These are phyloP conservation scores for Hyaloscypha bicolor DNA, from an alignment of 495 filamentous ascomycete species.

Conservation along the genomic window DNA sequence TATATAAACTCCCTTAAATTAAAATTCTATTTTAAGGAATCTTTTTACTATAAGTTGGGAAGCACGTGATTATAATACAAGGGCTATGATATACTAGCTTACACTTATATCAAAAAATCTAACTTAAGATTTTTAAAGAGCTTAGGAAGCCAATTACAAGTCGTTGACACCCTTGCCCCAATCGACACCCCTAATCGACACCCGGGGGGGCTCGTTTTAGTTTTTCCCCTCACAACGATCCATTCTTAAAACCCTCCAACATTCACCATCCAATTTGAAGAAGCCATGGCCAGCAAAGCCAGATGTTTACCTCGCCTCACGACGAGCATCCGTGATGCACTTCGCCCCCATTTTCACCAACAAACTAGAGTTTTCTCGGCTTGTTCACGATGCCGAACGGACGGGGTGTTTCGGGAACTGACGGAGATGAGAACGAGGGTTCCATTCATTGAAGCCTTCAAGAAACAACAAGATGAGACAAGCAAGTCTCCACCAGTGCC, in stretches of 20 bases:
- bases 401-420: slow-evolving; percentile 33
- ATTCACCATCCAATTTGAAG: neutral
- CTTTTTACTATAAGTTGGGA: too few relatives aligned
- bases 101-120: too few relatives aligned
- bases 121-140: too few relatives aligned
- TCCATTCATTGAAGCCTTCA: slow-evolving; percentile 35
- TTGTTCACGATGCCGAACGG: slow-evolving; percentile 20
- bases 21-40: too few relatives aligned
- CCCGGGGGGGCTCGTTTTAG: too few relatives aligned
- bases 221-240: neutral
- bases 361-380: slow-evolving; percentile 24
- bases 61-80: too few relatives aligned
- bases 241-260: neutral
- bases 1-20: too few relatives aligned
- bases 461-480: slow-evolving; percentile 24
- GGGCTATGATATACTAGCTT: too few relatives aligned
- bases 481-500: neutral
- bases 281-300: neutral
- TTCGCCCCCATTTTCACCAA: neutral
- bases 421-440: slow-evolving; percentile 34
- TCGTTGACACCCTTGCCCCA: too few relatives aligned
- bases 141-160: too few relatives aligned
- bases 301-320: slow-evolving; percentile 6
- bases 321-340: neutral
- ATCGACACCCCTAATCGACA: too few relatives aligned